Conservation (phyloP, 805 yeast genomes). For the Yarrowia keelungensis region DNA sequence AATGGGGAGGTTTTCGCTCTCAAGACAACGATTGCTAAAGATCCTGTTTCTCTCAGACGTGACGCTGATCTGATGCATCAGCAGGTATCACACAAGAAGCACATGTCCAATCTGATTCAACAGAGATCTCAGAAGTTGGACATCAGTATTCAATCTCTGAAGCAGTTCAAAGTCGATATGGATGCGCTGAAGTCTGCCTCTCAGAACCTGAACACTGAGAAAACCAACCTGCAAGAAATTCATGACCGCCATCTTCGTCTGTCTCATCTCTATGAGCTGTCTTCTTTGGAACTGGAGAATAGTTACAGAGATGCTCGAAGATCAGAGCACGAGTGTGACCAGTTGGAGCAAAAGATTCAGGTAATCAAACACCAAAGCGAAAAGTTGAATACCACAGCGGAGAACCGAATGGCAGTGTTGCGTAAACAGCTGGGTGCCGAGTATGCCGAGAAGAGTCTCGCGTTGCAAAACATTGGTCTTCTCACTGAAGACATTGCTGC, state of each 20-base stretch:
- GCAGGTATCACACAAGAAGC: background rate
- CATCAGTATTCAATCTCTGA: background rate
- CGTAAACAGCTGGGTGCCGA: conserved; percentile 7
- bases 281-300: background rate
- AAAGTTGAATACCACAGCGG: background rate
- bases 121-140: conserved; percentile 7
- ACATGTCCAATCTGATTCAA: background rate
- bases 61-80: background rate
- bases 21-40: background rate
- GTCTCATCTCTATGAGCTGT: background rate
- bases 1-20: background rate
- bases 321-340: conserved; percentile 16
- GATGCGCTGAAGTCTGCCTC: background rate
- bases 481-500: background rate
- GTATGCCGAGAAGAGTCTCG: background rate
- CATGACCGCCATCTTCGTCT: background rate
- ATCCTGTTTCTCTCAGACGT: background rate
- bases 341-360: conserved; percentile 8
- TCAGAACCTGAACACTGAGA: background rate
- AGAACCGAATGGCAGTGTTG: background rate
- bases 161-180: conserved; percentile 10
- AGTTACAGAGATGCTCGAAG: background rate
- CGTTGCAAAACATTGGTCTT: background rate
- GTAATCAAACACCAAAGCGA: background rate
- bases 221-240: background rate